Base-by-base conservation (phyloP, 192 early-diverging fungal species). In the Linnemannia exigua region DNA sequence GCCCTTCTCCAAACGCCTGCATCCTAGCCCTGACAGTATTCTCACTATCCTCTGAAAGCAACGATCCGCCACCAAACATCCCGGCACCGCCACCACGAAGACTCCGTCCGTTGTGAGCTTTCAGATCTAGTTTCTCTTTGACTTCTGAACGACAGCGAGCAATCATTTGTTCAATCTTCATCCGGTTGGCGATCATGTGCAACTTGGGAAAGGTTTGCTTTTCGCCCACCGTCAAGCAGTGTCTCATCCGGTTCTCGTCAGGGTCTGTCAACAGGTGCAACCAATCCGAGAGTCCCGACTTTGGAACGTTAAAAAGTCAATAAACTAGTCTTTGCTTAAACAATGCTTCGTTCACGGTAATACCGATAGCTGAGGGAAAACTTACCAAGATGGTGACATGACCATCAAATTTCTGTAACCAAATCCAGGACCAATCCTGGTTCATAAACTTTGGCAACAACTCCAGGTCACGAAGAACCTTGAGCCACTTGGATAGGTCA, bases 321-420 rank as follows among this genome's bases (percentile, higher is more conserved):
- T n/a, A n/a, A n/a, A n/a, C n/a, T n/a, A n/a, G n/a, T n/a, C n/a
- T n/a, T n/a, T n/a, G n/a, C n/a, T n/a, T n/a, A n/a, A n/a, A n/a
- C n/a, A n/a, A n/a, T n/a, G n/a, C n/a, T n/a, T n/a, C 5, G n/a
- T 6, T 20, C 52, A 54, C 5, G 17, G 12, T 6, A 12, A 70
- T 67, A 70, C 0, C 6, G 52, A 22, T 22, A 35, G 22, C 51
- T 38, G 20, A 1, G 35, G 22, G 54, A 9, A 36, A 2, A 67
- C 82, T 87, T 88, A 90, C 89, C 70, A 96, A 81, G 58, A 99
- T 95, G 0, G 96, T 99, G 25, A 96, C 91, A 72, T 92, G 91
- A n/a, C 97, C 98, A 71, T 97, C 95, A 89, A 98, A 97, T 78
- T 93, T 93, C 83, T 99, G 98, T 74, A 97, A 88, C 92, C 94